phyloP scores from a whole-genome alignment of 1,284 basidiomycete genomes.

The Chondrostereum purpureum region DNA sequence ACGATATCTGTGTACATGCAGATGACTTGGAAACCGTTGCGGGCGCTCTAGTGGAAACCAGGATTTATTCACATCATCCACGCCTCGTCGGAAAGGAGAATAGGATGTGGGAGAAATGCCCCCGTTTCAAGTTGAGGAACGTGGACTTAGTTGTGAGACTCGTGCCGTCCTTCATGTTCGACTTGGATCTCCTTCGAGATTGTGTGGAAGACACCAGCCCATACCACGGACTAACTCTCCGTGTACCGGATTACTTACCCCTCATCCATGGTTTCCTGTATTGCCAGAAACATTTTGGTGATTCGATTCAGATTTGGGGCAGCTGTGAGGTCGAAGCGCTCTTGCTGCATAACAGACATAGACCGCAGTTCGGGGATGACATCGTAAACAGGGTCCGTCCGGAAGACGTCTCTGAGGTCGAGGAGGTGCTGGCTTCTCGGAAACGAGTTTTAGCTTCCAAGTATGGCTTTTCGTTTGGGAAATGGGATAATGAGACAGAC shows the following conservation, averaged over 20 bases:
- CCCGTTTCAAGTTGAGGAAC: not conserved
- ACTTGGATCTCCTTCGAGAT: not conserved
- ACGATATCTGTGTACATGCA: not conserved
- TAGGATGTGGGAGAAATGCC: not conserved
- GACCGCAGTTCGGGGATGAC: not conserved
- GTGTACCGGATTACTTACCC: not conserved
- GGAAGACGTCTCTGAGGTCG: not conserved
- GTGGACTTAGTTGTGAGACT: not conserved
- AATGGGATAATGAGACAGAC: too few relatives aligned
- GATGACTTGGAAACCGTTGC: not conserved
- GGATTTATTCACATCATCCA: not conserved
- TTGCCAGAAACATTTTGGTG: not conserved
- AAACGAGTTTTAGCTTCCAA: not conserved
- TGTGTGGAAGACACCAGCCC: not conserved
- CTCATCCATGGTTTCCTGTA: not conserved
- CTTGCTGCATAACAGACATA: not conserved
- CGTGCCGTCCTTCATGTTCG: not conserved
- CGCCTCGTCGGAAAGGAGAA: not conserved
- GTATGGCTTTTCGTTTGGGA: too few relatives aligned
- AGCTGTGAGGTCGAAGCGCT: not conserved
- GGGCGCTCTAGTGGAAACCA: not conserved
- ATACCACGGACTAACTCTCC: not conserved
- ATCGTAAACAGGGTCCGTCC: not conserved
- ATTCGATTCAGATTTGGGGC: not conserved
- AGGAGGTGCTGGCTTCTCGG: not conserved